Base-by-base conservation (phyloP, 495 filamentous ascomycete species). In the Durotheca rogersii region DNA sequence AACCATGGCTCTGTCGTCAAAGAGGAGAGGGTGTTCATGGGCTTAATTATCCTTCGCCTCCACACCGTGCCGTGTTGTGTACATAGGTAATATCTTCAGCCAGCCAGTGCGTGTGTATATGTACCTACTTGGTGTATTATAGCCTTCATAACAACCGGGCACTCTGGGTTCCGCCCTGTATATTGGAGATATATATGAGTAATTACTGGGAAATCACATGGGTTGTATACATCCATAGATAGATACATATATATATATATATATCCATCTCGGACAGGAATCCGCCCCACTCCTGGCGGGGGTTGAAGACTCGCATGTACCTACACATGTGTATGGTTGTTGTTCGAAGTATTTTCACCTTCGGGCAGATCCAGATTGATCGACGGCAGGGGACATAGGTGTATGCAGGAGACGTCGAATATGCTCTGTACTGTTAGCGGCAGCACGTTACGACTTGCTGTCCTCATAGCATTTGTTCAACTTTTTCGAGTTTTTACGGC, bases 1-100 rank as follows among this genome's bases (percentile, higher is more conserved):
- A 41, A 14, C 33, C 49, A 40, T 58, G 39, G 44, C 42, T 49
- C 23, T 58, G 29, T 49, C 49, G 40, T 48, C 45, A 58, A 35
- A 27, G 23, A 27, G 23, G 9, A 9, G 23, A 9, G 55, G 49
- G 47, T 17, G 16, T 36, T 35, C 20, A 29, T 49, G 39, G 51
- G 44, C 4, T 34, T 50, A 21, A 30, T 50, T 46, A 41, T 21
- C 25, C 23, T 27, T 53, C 44, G 35, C 27, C 50, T 50, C 50
- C 45, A 59, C 50, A 43, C 50, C n/a, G n/a, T n/a, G n/a, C n/a
- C n/a, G n/a, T n/a, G n/a, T n/a, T n/a, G n/a, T n/a, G n/a, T n/a
- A n/a, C n/a, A n/a, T n/a, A n/a, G n/a, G n/a, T n/a, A n/a, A n/a
- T n/a, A n/a, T n/a, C n/a, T n/a, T n/a, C n/a, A n/a, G n/a, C n/a